These are phyloP conservation scores for Keithomyces neogunnii DNA, from an alignment of 2,329 filamentous ascomycete genomes.

Conservation along the genomic window DNA sequence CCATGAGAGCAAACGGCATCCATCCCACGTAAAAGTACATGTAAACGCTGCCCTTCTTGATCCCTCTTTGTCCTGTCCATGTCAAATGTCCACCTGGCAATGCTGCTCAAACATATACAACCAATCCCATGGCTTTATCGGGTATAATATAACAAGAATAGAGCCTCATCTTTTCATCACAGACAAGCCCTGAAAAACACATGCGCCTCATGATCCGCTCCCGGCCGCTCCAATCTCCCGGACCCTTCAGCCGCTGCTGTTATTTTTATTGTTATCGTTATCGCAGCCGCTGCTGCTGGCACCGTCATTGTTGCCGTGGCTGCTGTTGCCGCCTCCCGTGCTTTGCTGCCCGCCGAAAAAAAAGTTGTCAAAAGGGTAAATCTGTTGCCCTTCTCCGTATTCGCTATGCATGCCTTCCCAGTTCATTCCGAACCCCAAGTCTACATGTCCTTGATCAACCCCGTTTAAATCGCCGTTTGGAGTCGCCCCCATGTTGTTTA, in stretches of 20 bases:
- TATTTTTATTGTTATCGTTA: not conserved
- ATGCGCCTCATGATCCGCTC: not conserved
- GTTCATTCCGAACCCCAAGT: slow-evolving; percentile 59
- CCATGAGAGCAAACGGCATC: too few species aligned
- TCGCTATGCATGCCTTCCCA: slow-evolving; percentile 57
- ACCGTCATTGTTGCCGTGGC: slow-evolving; percentile 10
- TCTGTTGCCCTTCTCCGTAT: slow-evolving; percentile 50
- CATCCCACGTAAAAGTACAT: too few species aligned
- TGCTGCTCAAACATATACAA: not conserved
- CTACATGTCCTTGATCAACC: slow-evolving; percentile 42
- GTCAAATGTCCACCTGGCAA: too few species aligned
- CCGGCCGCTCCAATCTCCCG: not conserved
- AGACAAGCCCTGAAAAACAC: not conserved
- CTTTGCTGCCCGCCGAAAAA: slow-evolving; percentile 53
- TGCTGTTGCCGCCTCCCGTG: slow-evolving; percentile 18
- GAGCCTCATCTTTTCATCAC: too few species aligned
- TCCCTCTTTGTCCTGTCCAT: too few species aligned
- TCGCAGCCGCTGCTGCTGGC: not conserved
- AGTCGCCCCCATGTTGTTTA: slow-evolving; percentile 34
- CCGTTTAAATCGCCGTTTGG: slow-evolving; percentile 22
- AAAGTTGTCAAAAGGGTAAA: slow-evolving; percentile 65
- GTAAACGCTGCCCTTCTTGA: too few species aligned
- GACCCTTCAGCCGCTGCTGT: not conserved
- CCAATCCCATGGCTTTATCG: not conserved
- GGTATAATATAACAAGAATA: not conserved